These are phyloP conservation scores for Cicer cuneatum DNA, from an alignment of 306 rosid genomes.

Conservation along the genomic window DNA sequence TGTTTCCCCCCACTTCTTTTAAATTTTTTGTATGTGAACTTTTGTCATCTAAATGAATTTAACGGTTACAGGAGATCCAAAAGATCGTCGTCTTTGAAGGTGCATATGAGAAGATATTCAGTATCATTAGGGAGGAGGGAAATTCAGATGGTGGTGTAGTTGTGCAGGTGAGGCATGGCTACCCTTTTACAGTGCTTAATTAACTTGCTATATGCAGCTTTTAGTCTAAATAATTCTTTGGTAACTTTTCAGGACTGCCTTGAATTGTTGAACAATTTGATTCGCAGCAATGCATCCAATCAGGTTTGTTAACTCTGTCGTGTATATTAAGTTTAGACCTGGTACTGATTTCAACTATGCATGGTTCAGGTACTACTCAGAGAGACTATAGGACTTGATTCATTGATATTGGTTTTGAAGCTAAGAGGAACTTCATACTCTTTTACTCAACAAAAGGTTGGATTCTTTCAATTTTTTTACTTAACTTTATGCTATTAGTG, in stretches of 20 bases:
- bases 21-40: conserved; percentile 23
- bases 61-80: conserved; percentile 86
- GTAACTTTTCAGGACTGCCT: conserved; percentile 77
- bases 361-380: conserved; percentile 75
- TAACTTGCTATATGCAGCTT: conserved; percentile 40
- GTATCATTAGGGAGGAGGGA: conserved; percentile 92
- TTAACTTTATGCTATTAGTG: conserved; percentile 36
- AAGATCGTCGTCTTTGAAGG: conserved; percentile 97
- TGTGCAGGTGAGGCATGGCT: conserved; percentile 75
- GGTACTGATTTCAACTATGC: conserved; percentile 34
- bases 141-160: conserved; percentile 97
- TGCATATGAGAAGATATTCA: conserved; percentile 91
- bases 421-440: conserved; percentile 72
- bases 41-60: conserved; percentile 40
- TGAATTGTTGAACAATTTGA: conserved; percentile 84
- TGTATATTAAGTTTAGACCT: conserved; percentile 39
- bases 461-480: conserved; percentile 52
- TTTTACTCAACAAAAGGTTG: conserved; percentile 95
- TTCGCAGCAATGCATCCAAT: conserved; percentile 76
- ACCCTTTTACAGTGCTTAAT: conserved; percentile 14
- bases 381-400: conserved; percentile 89
- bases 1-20: conserved; percentile 22
- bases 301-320: conserved; percentile 66
- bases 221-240: conserved; percentile 45
- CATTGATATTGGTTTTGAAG: conserved; percentile 77